Evolutionary conservation across 495 filamentous ascomycete genomes (phyloP).

Genomic region (Penicillium diatomitis): DNA sequence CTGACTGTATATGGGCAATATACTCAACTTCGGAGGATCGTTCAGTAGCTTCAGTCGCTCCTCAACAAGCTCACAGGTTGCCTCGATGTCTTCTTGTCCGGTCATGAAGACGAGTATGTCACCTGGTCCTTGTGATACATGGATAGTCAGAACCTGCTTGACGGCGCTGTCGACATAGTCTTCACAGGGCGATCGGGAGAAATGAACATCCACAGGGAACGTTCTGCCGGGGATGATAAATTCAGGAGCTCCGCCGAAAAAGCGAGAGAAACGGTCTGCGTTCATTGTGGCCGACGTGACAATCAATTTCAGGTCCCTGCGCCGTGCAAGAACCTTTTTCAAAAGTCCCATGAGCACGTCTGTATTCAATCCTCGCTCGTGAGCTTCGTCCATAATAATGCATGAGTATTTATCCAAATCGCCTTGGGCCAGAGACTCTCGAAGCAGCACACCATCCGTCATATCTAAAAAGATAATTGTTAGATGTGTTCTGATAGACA

Average conservation of each 20-base stretch:
- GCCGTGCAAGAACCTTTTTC: slow-evolving; percentile 87
- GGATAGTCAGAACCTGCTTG: slow-evolving; percentile 94
- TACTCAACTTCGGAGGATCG: slow-evolving; percentile 88
- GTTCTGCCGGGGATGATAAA: slow-evolving; percentile 95
- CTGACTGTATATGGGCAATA: slow-evolving; percentile 97
- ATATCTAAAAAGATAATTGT: slow-evolving; percentile 49
- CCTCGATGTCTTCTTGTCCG: slow-evolving; percentile 96
- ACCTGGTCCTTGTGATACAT: slow-evolving; percentile 81
- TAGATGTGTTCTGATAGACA: slow-evolving; percentile 4
- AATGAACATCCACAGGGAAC: slow-evolving; percentile 96
- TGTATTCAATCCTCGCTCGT: slow-evolving; percentile 93
- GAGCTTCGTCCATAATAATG: slow-evolving; percentile 99
- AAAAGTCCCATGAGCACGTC: slow-evolving; percentile 96
- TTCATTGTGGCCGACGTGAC: slow-evolving; percentile 99
- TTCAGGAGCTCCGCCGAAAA: slow-evolving; percentile 96
- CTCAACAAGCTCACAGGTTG: slow-evolving; percentile 85
- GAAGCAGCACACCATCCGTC: slow-evolving; percentile 94
- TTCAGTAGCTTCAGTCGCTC: slow-evolving; percentile 87
- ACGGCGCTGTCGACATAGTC: slow-evolving; percentile 97
- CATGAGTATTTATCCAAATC: slow-evolving; percentile 96
- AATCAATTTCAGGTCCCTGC: slow-evolving; percentile 90
- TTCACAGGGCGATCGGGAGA: slow-evolving; percentile 88
- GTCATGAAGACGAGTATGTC: slow-evolving; percentile 99
- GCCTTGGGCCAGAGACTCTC: slow-evolving; percentile 82
- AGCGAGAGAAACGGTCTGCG: slow-evolving; percentile 87